These are phyloP conservation scores for Alternaria dauci DNA, from an alignment of 2,329 filamentous ascomycete species.

Conservation along the genomic window DNA sequence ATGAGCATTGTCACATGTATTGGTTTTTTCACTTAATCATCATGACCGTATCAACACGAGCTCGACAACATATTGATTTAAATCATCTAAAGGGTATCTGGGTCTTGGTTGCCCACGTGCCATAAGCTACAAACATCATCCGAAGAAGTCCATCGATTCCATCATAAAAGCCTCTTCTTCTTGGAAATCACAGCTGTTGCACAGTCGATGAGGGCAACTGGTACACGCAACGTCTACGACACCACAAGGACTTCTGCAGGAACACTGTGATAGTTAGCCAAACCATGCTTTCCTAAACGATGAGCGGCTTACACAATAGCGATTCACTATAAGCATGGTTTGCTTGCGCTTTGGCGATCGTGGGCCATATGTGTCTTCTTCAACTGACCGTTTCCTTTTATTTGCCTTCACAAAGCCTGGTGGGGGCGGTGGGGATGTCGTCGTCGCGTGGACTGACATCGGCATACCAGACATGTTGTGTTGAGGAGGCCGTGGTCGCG, in stretches of 20 bases:
- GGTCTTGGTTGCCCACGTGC: not conserved
- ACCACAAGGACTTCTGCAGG: constrained; percentile 3
- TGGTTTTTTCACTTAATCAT: not conserved
- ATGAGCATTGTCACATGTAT: not conserved
- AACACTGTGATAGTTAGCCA: constrained; percentile 16
- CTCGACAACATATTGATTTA: not conserved
- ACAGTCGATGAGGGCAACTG: constrained; percentile 15
- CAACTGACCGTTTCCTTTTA: not conserved
- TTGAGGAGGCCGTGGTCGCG: not conserved
- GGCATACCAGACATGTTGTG: not conserved
- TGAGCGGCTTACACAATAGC: constrained; percentile 20
- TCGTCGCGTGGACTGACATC: not conserved
- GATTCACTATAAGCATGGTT: not conserved
- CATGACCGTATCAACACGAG: not conserved
- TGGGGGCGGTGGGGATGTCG: not conserved
- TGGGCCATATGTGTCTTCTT: not conserved
- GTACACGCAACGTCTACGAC: constrained; percentile 11
- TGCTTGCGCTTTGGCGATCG: constrained; percentile 1
- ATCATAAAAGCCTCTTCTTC: not conserved
- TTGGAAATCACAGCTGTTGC: constrained; percentile 3
- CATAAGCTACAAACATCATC: not conserved
- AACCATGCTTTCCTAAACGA: not conserved
- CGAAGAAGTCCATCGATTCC: constrained; percentile 6
- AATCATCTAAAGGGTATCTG: not conserved
- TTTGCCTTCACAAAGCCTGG: not conserved